Evolutionary conservation across 108 stramenopile species (phyloP), one percentile per base, ranked within the genome.

Genomic region (Cylindrotheca fusiformis): DNA sequence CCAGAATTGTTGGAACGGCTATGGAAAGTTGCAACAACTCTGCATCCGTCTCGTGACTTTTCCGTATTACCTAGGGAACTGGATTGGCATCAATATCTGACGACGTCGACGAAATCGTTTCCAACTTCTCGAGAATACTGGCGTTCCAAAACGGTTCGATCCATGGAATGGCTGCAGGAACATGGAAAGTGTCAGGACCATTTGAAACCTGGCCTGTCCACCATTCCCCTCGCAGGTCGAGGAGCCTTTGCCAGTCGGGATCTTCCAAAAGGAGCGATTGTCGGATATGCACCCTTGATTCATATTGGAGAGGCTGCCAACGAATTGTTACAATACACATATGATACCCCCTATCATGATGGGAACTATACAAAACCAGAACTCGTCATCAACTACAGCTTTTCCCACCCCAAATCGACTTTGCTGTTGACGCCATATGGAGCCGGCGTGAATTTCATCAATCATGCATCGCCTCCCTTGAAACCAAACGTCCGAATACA

Each of bases 191-290:
- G 93, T 51, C 74, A 84, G 48, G 93, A 94, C 67, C 86, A 87
- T 27, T 74, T 94, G 20, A 59, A 68, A 36, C 85, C 93, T 8
- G 77, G 73, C 1, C 48, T 32, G 8, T 86, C 84, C 8, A 85
- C 71, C 17, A 83, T 94, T 23, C 80, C 83, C 2, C 79, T 85
- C 41, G 93, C 93, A 17, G 93, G 89, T 25, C 63, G 82, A 20
- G 93, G 93, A 18, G 93, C 93, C 23, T 91, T 94, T 79, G 86
- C 93, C 0, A 71, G 82, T 27, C 76, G 93, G 29, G 63, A 67
- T 71, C 66, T 91, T 12, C 81, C 85, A 1, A 69, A 81, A 45
- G 93, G 87, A 26, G 84, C 78, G 14, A 51, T 94, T 51, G 84
- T 94, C 20, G 87, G 87, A 26, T 90, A 88, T 22, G 79, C 87